phyloP scores from a whole-genome alignment of 2,329 filamentous ascomycete genomes.

The Harringtonia aguacate region DNA sequence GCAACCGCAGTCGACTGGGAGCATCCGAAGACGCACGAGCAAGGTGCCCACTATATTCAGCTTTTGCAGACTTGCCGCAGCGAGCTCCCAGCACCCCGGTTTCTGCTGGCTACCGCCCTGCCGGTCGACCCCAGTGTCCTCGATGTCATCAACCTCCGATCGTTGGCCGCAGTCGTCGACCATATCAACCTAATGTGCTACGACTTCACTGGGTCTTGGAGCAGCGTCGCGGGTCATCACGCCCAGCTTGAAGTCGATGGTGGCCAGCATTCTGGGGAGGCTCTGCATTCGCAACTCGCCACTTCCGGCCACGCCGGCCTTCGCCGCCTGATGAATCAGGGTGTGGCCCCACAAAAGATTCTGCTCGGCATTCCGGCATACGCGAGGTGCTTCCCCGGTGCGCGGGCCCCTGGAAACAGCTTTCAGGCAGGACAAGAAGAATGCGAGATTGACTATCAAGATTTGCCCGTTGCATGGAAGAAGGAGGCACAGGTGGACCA shows the following conservation, averaged over 20 bases:
- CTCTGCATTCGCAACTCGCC: constrained; percentile 31
- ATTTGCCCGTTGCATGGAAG: constrained; percentile 32
- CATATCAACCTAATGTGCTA: constrained; percentile 60
- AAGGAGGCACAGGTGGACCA: constrained; percentile 13
- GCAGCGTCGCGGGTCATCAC: constrained; percentile 49
- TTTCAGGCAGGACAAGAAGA: constrained; percentile 23
- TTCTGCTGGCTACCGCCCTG: constrained; percentile 50
- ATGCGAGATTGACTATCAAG: constrained; percentile 51
- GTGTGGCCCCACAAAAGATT: constrained; percentile 47
- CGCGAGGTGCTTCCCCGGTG: constrained; percentile 48
- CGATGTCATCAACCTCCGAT: constrained; percentile 44
- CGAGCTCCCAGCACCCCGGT: constrained; percentile 36
- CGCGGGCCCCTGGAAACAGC: constrained; percentile 39
- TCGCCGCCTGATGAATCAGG: constrained; percentile 38
- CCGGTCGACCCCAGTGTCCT: constrained; percentile 53
- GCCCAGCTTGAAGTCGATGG: too few species aligned
- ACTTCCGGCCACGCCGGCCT: constrained; percentile 45
- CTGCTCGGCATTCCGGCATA: constrained; percentile 54
- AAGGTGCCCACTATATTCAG: constrained; percentile 47
- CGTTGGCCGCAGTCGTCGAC: constrained; percentile 43
- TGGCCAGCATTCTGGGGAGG: too few species aligned
- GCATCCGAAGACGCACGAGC: constrained; percentile 40
- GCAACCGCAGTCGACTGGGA: constrained; percentile 60
- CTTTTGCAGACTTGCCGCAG: constrained; percentile 45
- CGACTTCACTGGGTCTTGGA: constrained; percentile 57